Conservation (phyloP, 768 basidiomycete species). For the Trametopsis cervina region DNA sequence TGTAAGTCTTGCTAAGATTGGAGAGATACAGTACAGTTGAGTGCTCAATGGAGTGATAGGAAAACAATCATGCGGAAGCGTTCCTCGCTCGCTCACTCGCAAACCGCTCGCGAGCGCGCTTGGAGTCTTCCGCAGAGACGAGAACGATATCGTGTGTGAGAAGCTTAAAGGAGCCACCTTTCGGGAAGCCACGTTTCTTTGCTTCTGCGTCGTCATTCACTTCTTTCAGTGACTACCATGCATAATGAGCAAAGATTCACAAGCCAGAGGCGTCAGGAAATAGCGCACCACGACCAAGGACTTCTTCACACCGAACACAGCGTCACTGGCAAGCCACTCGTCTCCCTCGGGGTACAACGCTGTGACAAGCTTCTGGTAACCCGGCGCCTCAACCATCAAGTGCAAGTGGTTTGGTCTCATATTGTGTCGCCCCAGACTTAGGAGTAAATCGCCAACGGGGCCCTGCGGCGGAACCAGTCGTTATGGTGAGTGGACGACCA, state of each 20-base stretch:
- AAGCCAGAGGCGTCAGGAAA: not conserved
- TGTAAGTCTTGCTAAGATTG: too few relatives aligned
- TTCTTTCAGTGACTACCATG: slow-evolving; percentile 40
- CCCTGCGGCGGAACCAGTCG: slow-evolving; percentile 30
- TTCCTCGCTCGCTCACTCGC: slow-evolving; percentile 16
- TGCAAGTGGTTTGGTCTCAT: slow-evolving; percentile 81
- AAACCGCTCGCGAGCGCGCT: slow-evolving; percentile 19
- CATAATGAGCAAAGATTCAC: not conserved
- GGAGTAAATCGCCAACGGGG: slow-evolving; percentile 60
- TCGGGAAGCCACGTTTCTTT: slow-evolving; percentile 46
- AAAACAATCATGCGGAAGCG: slow-evolving; percentile 7
- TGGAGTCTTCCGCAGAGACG: slow-evolving; percentile 35
- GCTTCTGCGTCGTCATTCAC: slow-evolving; percentile 49
- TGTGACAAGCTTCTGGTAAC: slow-evolving; percentile 66
- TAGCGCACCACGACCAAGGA: slow-evolving; percentile 61
- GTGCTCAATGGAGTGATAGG: too few relatives aligned
- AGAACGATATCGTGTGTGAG: slow-evolving; percentile 41
- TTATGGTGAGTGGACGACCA: slow-evolving; percentile 9
- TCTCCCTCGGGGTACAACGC: slow-evolving; percentile 73
- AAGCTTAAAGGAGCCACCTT: slow-evolving; percentile 40
- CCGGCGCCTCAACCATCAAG: slow-evolving; percentile 61
- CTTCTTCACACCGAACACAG: slow-evolving; percentile 78
- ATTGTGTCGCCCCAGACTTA: slow-evolving; percentile 55
- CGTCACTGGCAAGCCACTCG: slow-evolving; percentile 57
- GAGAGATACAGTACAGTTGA: not conserved